Base-by-base conservation (phyloP, 352 stramenopile genomes). In the Globisporangium okanoganense region DNA sequence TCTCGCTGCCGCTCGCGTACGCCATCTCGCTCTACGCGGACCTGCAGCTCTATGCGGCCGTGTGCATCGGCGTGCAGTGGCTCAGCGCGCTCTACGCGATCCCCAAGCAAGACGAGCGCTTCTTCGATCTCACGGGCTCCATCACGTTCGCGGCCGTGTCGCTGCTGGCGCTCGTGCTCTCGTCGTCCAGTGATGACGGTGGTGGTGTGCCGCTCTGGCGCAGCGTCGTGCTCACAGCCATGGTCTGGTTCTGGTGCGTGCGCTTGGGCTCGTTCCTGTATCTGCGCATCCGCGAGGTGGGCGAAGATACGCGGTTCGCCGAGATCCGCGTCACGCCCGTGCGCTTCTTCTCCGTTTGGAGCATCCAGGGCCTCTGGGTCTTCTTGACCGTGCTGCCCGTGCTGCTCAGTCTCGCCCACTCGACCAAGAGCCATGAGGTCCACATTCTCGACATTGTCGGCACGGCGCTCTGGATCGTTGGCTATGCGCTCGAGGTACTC, bases 71-170 rank as follows among this genome's bases (percentile, higher is more conserved):
- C 13, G 66, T 88, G 36, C 82, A 91, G 40, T 90, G 81, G 81
- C 48, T 88, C 44, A 81, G 76, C 9, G 76, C 74, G n/a, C 40
- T 91, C 31, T 80, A 91, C 66, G 79, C 78, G 18, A 69, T 93
- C 29, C 84, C 84, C 27, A 76, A 75, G 40, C 69, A 90, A 38
- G 78, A 85, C 57, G 87, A 96, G 65, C 84, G 70, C 18, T 90
- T 85, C 62, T 94, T 92, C 64, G 87, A 96, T 64, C 67, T 95
- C 51, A 94, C 84, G 18, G 87, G 87, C 47, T 80, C 86, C n/a
- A 55, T 74, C 31, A 95, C 87, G 24, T 92, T 88, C 64, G 79
- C 76, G 29, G 55, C 64, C 2, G 70, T 94, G 31, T 83, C 80
- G 33, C 59, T 87, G 27, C 58, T 87, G 18, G 75, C 73, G 45